Base-by-base conservation (phyloP, 2,329 filamentous ascomycete genomes). In the Penicillium sp. region DNA sequence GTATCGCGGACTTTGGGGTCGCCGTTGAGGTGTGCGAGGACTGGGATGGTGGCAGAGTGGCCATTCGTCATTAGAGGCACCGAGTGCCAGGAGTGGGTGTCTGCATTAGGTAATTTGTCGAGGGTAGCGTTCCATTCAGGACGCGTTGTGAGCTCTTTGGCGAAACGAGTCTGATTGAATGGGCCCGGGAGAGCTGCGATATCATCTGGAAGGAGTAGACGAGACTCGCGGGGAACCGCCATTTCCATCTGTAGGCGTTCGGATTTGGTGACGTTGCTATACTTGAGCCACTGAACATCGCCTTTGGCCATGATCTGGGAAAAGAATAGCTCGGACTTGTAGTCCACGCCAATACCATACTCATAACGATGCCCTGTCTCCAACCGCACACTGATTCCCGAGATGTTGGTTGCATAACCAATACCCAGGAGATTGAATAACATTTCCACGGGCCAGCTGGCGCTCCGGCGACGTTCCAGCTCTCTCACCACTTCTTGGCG, bases 401-500 rank as follows among this genome's bases (percentile, higher is more conserved):
- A 71, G 15, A 74, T 63, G 38, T 75, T 74, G 13, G 66, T 57
- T 3, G 67, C 68, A 24, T 70, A 67, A 0, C 65, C 71, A 18
- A 75, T 73, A 4, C 74, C 71, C 12, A 76, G 57, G 47, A 62
- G 53, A 5, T 65, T 62, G 16, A 72, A 69, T 6, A 77, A 51
- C 68, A 70, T 74, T 41, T 75, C 70, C 44, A 68, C 67, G 62
- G 70, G 66, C 15, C 56, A 60, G 56, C 52, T 74, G 31, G 62
- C 59, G 26, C 65, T 70, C 43, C 61, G 57, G 51, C 69, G 69
- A 50, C 71, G 67, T 46, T 74, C 67, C 2, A 73, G 57, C 53
- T 81, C 74, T 31, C 81, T 72, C 42, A 76, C 65, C 44, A 76
- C 76, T 62, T 83, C 80, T 61, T 83, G 81, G 42, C 78, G 74